phyloP scores from a whole-genome alignment of 78 protist genomes.

The Protostelium mycophagum region DNA sequence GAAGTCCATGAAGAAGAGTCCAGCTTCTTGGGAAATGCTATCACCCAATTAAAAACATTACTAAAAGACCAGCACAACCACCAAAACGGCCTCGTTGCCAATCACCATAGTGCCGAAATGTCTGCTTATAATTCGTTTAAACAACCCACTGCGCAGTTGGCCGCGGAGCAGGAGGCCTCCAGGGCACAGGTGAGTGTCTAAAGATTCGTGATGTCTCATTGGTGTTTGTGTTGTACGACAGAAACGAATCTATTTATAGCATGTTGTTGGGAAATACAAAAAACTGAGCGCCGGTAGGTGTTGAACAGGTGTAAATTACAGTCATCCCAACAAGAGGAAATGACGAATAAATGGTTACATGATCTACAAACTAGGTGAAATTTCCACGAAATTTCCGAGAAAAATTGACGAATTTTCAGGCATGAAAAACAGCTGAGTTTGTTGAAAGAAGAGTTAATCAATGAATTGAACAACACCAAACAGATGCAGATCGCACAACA shows the following conservation, averaged over 20 bases:
- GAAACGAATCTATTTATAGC: no score
- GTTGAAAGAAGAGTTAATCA: neutral
- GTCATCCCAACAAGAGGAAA: neutral
- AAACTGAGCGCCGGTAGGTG: neutral
- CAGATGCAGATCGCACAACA: neutral
- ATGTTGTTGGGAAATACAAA: no score
- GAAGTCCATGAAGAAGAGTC: neutral
- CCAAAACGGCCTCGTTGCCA: neutral
- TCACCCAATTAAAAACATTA: neutral
- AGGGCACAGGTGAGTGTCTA: neutral
- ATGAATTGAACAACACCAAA: neutral
- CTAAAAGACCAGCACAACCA: neutral
- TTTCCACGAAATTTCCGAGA: no score
- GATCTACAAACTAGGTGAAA: neutral
- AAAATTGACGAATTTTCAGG: no score
- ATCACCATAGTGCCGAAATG: neutral
- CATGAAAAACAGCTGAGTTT: neutral
- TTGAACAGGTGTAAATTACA: neutral
- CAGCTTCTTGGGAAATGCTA: neutral
- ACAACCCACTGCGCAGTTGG: neutral
- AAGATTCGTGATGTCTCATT: neutral
- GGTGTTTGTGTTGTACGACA: no score
- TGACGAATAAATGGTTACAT: neutral
- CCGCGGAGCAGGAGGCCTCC: neutral
- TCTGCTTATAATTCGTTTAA: neutral